phyloP scores from a whole-genome alignment of 805 yeast genomes.

The Starmerella sirachaensis region DNA sequence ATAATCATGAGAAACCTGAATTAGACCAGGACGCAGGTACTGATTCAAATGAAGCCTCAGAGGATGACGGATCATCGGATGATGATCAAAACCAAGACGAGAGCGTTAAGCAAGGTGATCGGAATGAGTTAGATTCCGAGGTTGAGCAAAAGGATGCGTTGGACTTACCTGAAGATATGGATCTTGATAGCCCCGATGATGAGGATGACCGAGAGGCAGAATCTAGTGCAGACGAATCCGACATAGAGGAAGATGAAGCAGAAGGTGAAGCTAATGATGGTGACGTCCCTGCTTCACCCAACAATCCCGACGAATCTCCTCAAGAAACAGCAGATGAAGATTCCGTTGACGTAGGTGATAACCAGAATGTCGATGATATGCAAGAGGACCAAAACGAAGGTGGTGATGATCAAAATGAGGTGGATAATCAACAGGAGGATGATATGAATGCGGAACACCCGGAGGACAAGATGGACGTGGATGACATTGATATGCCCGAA shows the following conservation, averaged over 20 bases:
- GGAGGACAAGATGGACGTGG: constrained; percentile 23
- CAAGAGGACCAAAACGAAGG: constrained; percentile 25
- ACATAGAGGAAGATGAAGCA: constrained; percentile 25
- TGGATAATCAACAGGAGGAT: constrained; percentile 22
- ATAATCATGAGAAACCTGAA: constrained; percentile 25
- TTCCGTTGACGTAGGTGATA: constrained; percentile 19
- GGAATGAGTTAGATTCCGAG: constrained; percentile 55
- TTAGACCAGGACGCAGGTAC: constrained; percentile 37
- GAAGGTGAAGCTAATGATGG: constrained; percentile 23
- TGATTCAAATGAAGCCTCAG: constrained; percentile 46
- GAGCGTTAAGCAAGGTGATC: constrained; percentile 42
- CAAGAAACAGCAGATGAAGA: constrained; percentile 24
- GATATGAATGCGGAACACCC: no score
- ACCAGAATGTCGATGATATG: constrained; percentile 24
- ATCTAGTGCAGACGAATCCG: constrained; percentile 31
- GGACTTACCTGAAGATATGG: constrained; percentile 85
- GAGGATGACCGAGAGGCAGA: constrained; percentile 39
- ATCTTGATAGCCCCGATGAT: constrained; percentile 55
- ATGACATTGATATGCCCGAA: constrained; percentile 26
- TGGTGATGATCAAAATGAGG: constrained; percentile 19
- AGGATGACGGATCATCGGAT: constrained; percentile 55
- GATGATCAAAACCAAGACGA: constrained; percentile 23
- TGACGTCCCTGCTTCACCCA: constrained; percentile 21
- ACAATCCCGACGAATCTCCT: constrained; percentile 27
- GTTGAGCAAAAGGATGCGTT: constrained; percentile 78